phyloP scores from a whole-genome alignment of 1,284 basidiomycete genomes.

The Marasmius tenuissimus region DNA sequence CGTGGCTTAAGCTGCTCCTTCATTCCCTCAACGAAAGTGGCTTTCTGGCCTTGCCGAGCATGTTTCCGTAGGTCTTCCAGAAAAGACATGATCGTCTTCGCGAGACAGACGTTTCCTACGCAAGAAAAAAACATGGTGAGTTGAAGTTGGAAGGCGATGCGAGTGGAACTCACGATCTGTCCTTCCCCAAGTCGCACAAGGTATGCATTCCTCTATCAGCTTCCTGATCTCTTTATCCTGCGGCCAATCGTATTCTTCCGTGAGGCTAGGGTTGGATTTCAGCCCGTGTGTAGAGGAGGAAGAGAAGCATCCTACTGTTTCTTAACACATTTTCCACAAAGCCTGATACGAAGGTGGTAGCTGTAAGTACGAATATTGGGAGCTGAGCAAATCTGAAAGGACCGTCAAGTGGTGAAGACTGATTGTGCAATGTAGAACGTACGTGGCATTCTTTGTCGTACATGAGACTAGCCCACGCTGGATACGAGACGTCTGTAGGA shows the following conservation, averaged over 20 bases:
- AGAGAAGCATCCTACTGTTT: slow-evolving; percentile 15
- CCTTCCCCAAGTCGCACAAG: not conserved
- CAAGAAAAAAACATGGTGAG: not conserved
- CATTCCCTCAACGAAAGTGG: not conserved
- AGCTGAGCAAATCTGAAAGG: slow-evolving; percentile 23
- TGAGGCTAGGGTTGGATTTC: not conserved
- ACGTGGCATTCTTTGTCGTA: slow-evolving; percentile 1
- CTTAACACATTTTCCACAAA: slow-evolving; percentile 28
- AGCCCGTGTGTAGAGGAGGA: slow-evolving; percentile 11
- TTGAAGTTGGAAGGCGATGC: no score
- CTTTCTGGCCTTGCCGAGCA: not conserved
- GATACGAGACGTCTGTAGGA: not conserved
- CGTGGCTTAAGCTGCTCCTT: not conserved
- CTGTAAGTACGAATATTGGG: slow-evolving; percentile 24
- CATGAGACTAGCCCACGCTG: not conserved
- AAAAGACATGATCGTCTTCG: not conserved
- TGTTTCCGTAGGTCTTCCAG: not conserved
- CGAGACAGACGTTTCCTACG: not conserved
- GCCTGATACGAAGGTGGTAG: slow-evolving; percentile 26
- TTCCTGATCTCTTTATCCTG: slow-evolving; percentile 7
- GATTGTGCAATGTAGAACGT: not conserved
- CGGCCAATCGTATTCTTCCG: not conserved
- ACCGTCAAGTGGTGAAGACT: not conserved
- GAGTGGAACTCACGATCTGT: no score
- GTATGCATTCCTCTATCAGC: slow-evolving; percentile 6